phyloP scores from a whole-genome alignment of 75 land plant genomes.

The Pinus taeda region DNA sequence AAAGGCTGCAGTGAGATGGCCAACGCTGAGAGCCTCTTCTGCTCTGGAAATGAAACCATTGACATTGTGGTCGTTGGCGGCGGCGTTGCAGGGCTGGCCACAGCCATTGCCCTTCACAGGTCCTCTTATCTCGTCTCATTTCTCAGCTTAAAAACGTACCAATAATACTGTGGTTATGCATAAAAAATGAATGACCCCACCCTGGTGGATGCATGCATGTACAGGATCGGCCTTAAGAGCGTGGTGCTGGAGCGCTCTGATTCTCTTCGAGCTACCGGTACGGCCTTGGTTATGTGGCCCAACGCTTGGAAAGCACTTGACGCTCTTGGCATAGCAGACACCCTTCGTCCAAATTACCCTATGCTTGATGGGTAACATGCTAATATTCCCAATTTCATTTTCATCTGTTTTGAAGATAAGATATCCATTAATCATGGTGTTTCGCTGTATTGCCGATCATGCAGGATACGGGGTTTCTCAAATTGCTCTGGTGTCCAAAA shows the following conservation, averaged over 20 bases:
- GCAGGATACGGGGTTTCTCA: conserved; percentile 1
- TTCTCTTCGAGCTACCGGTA: conserved; percentile 10
- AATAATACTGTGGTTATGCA: no score
- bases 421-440: no score
- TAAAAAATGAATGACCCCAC: no score
- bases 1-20: no score
- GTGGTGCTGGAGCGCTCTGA: conserved; percentile 23
- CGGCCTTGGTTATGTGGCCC: conserved; percentile 12
- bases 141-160: neutral
- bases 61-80: conserved; percentile 21
- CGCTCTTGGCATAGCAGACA: conserved; percentile 22
- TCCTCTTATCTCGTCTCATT: neutral
- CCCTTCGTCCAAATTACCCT: conserved; percentile 12
- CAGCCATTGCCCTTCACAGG: conserved; percentile 24
- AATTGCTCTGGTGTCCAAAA: neutral
- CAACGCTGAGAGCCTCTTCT: no score
- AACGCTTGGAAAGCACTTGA: conserved; percentile 27
- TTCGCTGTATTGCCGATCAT: neutral
- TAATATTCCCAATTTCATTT: neutral
- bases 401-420: neutral
- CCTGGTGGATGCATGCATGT: neutral
- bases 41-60: neutral
- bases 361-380: neutral
- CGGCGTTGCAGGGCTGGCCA: conserved; percentile 22
- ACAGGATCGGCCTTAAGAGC: conserved; percentile 23